phyloP scores from a whole-genome alignment of 2,329 filamentous ascomycete genomes.

The Colletotrichum nymphaeae region DNA sequence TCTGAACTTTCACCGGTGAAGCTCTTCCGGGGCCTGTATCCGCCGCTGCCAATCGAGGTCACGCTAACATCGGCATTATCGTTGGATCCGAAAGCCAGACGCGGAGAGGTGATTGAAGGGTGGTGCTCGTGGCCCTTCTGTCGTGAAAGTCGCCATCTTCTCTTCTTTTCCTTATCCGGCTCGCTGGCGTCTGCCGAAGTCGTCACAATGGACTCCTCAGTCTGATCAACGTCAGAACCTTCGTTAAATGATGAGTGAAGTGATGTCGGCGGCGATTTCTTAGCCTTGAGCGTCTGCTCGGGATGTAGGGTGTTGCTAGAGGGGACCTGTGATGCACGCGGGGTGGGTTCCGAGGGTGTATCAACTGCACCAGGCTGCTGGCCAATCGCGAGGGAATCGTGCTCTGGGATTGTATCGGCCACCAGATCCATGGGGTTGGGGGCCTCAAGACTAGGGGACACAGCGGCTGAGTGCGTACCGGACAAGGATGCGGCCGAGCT shows the following conservation, averaged over 20 bases:
- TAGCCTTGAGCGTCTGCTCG: conserved; percentile 68
- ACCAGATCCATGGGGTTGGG: conserved; percentile 58
- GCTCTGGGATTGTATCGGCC: conserved; percentile 31
- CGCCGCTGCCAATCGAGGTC: conserved; percentile 74
- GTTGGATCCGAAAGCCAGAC: conserved; percentile 68
- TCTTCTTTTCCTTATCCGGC: conserved; percentile 76
- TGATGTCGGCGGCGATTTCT: conserved; percentile 80
- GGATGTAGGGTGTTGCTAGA: conserved; percentile 55
- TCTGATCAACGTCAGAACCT: conserved; percentile 81
- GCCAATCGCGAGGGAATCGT: conserved; percentile 20
- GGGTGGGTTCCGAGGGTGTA: conserved; percentile 57
- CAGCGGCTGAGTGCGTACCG: conserved; percentile 52
- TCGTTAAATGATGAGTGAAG: conserved; percentile 84
- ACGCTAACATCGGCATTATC: conserved; percentile 73
- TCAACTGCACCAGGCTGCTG: conserved; percentile 18
- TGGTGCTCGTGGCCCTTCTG: conserved; percentile 66
- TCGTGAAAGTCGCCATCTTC: conserved; percentile 78
- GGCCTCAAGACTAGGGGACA: conserved; percentile 59
- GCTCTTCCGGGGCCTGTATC: conserved; percentile 60
- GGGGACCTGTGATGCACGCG: conserved; percentile 58
- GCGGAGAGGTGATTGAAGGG: conserved; percentile 55
- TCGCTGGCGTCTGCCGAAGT: conserved; percentile 48
- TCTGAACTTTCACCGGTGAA: conserved; percentile 65
- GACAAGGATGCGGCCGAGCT: conserved; percentile 85
- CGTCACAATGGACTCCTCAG: conserved; percentile 64